Evolutionary conservation across 2,329 filamentous ascomycete genomes (phyloP), one percentile per base, ranked within the genome.

Genomic region (Huntiella decipiens): DNA sequence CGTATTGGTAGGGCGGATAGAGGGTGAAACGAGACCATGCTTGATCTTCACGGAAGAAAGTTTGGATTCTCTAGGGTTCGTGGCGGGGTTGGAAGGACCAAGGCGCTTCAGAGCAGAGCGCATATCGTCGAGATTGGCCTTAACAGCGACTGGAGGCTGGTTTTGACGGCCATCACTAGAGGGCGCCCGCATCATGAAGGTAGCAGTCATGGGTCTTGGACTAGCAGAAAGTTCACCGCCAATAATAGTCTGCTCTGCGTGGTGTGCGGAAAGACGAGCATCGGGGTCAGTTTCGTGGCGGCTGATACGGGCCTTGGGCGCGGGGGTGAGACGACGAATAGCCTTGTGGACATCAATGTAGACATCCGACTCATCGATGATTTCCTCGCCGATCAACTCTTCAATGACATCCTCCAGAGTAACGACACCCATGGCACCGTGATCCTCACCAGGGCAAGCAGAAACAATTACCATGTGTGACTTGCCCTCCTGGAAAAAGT

Each of bases 401-500:
- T 98, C 91, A 57, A 98, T 98, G 3, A 98, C 91, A 60, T 98
- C 91, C 60, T 98, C 91, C 2, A 98, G 66, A 0, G 91, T 98
- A 12, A 98, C 85, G 3, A 98, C 91, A 47, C 91, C 91, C 10
- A 94, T 67, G 4, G 87, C 86, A 39, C 91, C 91, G 55, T 82
- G 78, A 56, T 93, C 79, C 53, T 92, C 84, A n/a, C 88, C 87
- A 1, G 91, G 91, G 31, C 63, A 70, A 56, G 94, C 83, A 0
- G 88, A 95, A 6, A 96, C 91, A 22, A 98, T 68, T 0, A 96
- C 88, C 87, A 98, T 94, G 61, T 98, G 91, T 1, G 87, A 94
- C 61, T 98, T 98, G 55, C 91, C 91, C 66, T 98, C 91, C 61
- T 98, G 91, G 66, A 98, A 98, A 63, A 95, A 98, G 65, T 98